These are phyloP conservation scores for Rhypophila decipiens DNA, from an alignment of 495 filamentous ascomycete species.

Conservation along the genomic window DNA sequence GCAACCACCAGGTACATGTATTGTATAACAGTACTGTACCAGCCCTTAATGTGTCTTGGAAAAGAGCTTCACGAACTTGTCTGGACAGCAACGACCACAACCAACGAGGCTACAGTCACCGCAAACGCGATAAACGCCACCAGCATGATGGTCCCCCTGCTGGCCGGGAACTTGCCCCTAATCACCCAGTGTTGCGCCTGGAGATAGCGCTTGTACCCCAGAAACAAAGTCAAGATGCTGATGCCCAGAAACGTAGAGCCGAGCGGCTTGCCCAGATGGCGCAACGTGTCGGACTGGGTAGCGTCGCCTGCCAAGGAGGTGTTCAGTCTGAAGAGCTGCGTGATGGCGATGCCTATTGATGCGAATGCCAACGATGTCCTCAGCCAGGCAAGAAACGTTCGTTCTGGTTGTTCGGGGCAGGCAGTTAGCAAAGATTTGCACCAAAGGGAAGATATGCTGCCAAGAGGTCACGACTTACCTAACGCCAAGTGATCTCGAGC, in stretches of 20 bases:
- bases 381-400: slow-evolving; percentile 96
- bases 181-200: slow-evolving; percentile 79
- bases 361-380: slow-evolving; percentile 94
- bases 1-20: not conserved
- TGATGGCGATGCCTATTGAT: slow-evolving; percentile 91
- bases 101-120: slow-evolving; percentile 64
- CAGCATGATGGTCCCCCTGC: slow-evolving; percentile 76
- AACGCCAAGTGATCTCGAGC: slow-evolving; percentile 91
- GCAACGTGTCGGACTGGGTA: slow-evolving; percentile 41
- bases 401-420: slow-evolving; percentile 62
- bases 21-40: no score
- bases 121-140: slow-evolving; percentile 63
- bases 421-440: slow-evolving; percentile 5
- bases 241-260: slow-evolving; percentile 89
- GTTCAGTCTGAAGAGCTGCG: slow-evolving; percentile 93
- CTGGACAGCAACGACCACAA: slow-evolving; percentile 64
- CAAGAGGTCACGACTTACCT: slow-evolving; percentile 47
- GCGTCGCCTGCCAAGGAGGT: slow-evolving; percentile 45
- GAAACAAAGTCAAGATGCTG: slow-evolving; percentile 73
- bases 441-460: not conserved
- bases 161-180: slow-evolving; percentile 88
- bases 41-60: no score
- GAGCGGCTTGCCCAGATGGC: slow-evolving; percentile 83
- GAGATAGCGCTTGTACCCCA: slow-evolving; percentile 65
- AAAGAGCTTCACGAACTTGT: no score